Evolutionary conservation across 495 filamentous ascomycete genomes (phyloP), one percentile per base, ranked within the genome.

Genomic region (Aspergillus heteromorphus): DNA sequence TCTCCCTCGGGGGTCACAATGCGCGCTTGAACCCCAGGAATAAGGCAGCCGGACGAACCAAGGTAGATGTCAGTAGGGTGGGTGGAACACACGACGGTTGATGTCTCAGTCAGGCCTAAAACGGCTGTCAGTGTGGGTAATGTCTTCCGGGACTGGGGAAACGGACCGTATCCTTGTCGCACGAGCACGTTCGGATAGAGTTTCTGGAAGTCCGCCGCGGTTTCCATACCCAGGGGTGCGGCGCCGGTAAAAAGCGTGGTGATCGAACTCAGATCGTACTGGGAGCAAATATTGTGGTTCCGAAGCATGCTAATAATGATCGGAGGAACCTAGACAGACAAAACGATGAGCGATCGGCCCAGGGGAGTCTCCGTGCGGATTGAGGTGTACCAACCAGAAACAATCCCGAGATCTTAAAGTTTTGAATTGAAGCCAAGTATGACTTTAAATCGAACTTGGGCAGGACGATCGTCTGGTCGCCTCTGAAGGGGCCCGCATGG

Each of bases 271-370:
- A 95, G 69, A 62, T 96, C 85, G 62, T 87, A 92, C 54, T 89
- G 83, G 21, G 80, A 73, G 58, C 85, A 81, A 1, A 78, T 57
- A 0, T 82, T 69, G 23, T 75, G 74, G 65, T 82, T 86, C 50
- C 90, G 87, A 43, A 85, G 69, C 82, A 96, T 83, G 40, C 82
- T 79, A 59, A 95, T 87, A 48, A 95, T 85, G 56, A 96, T 93
- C 1, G 91, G 91, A 45, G 91, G 91, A 1, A 96, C 86, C 84
- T 87, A 45, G 0, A 18, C 10, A 11, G 4, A 38, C 3, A 13
- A 38, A n/a, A 13, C 4, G 14, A 52, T 17, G 48, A 60, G 53
- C 21, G 6, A 27, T 9, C n/a, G 19, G 25, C n/a, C 11, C 10
- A 29, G 14, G 17, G 14, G 21, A 18, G 13, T 31, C 18, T 29